These are phyloP conservation scores for Eragrostis nindensis DNA, from an alignment of 176 grass and related monocot species.

Conservation along the genomic window DNA sequence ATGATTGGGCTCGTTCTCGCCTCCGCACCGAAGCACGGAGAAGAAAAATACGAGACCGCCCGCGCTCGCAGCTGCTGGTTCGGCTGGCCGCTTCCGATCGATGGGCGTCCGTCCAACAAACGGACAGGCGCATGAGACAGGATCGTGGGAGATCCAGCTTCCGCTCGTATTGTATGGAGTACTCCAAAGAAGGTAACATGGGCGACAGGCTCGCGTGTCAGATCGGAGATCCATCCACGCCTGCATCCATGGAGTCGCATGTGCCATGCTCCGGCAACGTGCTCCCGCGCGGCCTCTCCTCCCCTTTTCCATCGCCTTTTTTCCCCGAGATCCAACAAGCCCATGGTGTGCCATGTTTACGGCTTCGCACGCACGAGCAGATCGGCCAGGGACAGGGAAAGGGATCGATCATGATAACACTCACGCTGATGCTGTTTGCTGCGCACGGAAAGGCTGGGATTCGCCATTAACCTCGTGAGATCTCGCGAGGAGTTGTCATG, in stretches of 20 bases:
- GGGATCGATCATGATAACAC: no score
- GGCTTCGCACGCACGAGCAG: no score
- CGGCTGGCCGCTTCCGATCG: not conserved
- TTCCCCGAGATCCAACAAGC: not conserved
- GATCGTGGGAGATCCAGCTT: not conserved
- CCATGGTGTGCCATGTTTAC: no score
- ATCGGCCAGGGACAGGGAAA: no score
- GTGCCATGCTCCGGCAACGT: slow-evolving; percentile 32
- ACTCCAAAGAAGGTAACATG: slow-evolving; percentile 38
- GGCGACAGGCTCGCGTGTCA: slow-evolving; percentile 37
- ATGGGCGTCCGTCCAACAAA: no score
- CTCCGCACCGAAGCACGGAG: not conserved
- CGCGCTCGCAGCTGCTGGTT: no score
- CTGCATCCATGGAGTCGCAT: slow-evolving; percentile 22
- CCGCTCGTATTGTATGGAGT: not conserved
- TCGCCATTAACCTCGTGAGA: not conserved
- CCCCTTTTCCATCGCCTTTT: not conserved
- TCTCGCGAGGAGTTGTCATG: not conserved
- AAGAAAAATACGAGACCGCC: no score
- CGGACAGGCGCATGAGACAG: not conserved
- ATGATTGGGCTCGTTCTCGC: no score
- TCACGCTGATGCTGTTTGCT: no score
- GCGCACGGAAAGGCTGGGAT: not conserved
- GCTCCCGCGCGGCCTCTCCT: no score
- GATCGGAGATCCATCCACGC: not conserved